A percentile compares a stretch with the other conserved stretches of the same genome.
phyloP scores from a whole-genome alignment of 306 rosid species.

The Cicer judaicum region DNA sequence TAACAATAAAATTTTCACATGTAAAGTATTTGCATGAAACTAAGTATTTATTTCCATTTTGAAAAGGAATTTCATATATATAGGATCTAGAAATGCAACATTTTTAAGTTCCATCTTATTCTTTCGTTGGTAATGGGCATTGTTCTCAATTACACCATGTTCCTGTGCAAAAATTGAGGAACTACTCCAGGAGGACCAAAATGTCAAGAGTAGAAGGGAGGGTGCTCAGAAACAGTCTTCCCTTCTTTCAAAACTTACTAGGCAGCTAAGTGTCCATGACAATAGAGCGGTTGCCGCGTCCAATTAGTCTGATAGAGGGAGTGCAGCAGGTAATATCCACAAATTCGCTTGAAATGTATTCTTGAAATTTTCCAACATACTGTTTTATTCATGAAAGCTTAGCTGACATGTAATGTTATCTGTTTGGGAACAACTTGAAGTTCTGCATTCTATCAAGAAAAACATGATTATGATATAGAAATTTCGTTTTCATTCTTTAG shows the following conservation, averaged over 20 bases:
- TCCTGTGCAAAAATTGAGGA: constrained; percentile 79
- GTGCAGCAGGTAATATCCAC: constrained; percentile 50
- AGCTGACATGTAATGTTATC: neutral
- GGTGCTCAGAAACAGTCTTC: constrained; percentile 63
- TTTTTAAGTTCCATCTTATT: constrained; percentile 42
- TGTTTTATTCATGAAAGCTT: constrained; percentile 17
- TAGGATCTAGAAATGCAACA: no score
- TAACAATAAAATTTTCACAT: neutral
- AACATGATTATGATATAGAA: constrained; percentile 8
- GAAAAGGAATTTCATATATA: no score
- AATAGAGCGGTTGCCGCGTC: constrained; percentile 58
- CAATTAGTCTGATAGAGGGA: constrained; percentile 56
- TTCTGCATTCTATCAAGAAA: constrained; percentile 9
- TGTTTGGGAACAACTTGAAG: constrained; percentile 28
- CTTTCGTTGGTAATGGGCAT: constrained; percentile 92
- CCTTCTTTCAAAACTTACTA: constrained; percentile 59
- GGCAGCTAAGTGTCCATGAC: constrained; percentile 62
- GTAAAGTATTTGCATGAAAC: constrained; percentile 3
- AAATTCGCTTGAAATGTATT: constrained; percentile 32
- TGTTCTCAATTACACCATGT: constrained; percentile 96
- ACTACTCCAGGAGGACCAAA: constrained; percentile 58
- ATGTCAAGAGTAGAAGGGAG: constrained; percentile 57
- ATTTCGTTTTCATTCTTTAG: constrained; percentile 11
- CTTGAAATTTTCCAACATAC: constrained; percentile 27
- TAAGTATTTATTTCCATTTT: neutral